Conservation (phyloP, 2,329 filamentous ascomycete species). For the Aspergillus caelatus region DNA sequence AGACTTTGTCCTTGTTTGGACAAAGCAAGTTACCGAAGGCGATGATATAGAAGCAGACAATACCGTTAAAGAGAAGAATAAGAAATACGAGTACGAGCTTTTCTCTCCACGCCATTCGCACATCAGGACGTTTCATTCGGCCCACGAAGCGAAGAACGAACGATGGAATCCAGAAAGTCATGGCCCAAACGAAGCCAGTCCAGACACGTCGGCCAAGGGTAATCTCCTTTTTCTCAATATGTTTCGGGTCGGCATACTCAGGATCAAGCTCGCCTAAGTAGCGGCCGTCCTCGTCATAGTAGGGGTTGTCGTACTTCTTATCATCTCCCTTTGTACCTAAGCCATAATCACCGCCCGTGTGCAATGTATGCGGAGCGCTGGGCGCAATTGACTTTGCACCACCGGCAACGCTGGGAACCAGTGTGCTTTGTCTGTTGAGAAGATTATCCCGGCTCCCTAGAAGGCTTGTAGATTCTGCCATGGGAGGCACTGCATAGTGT, state of each 20-base stretch:
- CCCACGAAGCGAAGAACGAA: constrained; percentile 77
- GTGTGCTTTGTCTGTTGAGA: constrained; percentile 47
- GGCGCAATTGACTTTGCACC: constrained; percentile 58
- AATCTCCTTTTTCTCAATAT: constrained; percentile 70
- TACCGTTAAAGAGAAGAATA: constrained; percentile 78
- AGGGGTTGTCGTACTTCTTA: constrained; percentile 67
- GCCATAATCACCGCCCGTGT: constrained; percentile 80
- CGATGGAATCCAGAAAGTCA: constrained; percentile 96
- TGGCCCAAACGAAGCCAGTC: constrained; percentile 78
- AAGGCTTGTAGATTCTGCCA: constrained; percentile 62
- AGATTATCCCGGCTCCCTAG: constrained; percentile 74
- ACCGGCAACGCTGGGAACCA: constrained; percentile 52
- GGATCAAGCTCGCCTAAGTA: constrained; percentile 72
- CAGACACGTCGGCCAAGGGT: constrained; percentile 70
- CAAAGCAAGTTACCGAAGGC: constrained; percentile 82
- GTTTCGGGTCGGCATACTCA: constrained; percentile 75
- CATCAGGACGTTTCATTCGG: constrained; percentile 95
- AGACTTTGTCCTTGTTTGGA: constrained; percentile 89
- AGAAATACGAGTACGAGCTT: constrained; percentile 82
- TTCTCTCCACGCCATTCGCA: constrained; percentile 96
- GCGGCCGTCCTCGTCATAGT: constrained; percentile 71
- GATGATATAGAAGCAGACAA: constrained; percentile 90
- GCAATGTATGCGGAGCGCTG: constrained; percentile 55
- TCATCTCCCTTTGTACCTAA: constrained; percentile 84
- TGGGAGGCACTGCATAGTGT: constrained; percentile 57